Conservation (phyloP, 1,284 basidiomycete genomes). For the Ganoderma sp. region DNA sequence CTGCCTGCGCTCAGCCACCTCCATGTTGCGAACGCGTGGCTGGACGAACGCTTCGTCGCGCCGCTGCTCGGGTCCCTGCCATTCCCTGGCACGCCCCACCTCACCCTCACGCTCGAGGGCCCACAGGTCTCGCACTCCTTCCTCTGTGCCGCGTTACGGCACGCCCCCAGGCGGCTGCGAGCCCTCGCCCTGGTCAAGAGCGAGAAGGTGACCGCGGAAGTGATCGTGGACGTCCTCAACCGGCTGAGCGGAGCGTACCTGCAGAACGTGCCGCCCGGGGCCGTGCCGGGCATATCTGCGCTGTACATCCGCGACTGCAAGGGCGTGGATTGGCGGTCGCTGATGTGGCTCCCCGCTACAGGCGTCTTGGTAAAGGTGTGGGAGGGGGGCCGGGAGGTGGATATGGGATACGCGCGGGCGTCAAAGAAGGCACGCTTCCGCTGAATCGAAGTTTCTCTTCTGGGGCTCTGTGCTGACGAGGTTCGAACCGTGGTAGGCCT, state of each 20-base stretch:
- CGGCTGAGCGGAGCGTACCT: constrained; percentile 28
- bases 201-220: constrained; percentile 35
- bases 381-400: constrained; percentile 30
- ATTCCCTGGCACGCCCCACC: constrained; percentile 32
- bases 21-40: constrained; percentile 39
- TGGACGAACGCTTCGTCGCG: constrained; percentile 38
- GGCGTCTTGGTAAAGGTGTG: constrained; percentile 30
- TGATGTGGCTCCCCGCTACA: constrained; percentile 25
- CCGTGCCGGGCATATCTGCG: constrained; percentile 20
- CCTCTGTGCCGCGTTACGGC: constrained; percentile 28
- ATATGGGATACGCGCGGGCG: constrained; percentile 28
- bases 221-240: constrained; percentile 33
- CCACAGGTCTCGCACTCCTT: constrained; percentile 34
- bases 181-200: constrained; percentile 37
- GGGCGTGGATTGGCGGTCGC: constrained; percentile 29
- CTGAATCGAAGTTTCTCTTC: constrained; percentile 11
- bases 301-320: constrained; percentile 31
- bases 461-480: constrained; percentile 10
- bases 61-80: constrained; percentile 37
- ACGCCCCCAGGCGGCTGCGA: constrained; percentile 29
- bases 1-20: constrained; percentile 35
- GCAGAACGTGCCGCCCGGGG: constrained; percentile 20
- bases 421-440: constrained; percentile 31
- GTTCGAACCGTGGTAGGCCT: constrained; percentile 11
- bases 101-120: constrained; percentile 38